These are phyloP conservation scores for Agaricales sp. DNA, from an alignment of 1,284 basidiomycete species.

Conservation along the genomic window DNA sequence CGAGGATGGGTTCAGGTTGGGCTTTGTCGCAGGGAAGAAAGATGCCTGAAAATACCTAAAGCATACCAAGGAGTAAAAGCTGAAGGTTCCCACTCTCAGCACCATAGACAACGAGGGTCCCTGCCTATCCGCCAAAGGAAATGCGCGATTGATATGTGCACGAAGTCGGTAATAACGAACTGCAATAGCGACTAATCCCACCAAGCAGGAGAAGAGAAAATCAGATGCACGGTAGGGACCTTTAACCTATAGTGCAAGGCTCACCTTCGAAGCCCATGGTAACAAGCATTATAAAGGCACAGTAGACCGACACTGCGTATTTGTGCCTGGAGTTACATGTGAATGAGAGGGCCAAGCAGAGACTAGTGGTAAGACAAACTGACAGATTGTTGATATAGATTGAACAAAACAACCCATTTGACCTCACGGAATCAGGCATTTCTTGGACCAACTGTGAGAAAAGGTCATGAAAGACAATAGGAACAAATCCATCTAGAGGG, in stretches of 20 bases:
- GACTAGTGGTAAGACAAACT: constrained; percentile 12
- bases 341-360: constrained; percentile 10
- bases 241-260: too few species aligned
- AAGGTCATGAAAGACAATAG: constrained; percentile 5
- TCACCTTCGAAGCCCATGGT: constrained; percentile 37
- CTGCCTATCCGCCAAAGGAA: constrained; percentile 22
- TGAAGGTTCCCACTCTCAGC: constrained; percentile 8
- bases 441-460: constrained; percentile 22
- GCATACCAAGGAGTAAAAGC: constrained; percentile 10
- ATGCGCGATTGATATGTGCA: constrained; percentile 23
- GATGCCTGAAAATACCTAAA: constrained; percentile 17
- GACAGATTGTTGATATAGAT: constrained; percentile 26
- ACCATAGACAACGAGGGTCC: constrained; percentile 15
- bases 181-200: constrained; percentile 22
- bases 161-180: constrained; percentile 23
- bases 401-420: constrained; percentile 42
- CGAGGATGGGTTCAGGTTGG: constrained; percentile 17
- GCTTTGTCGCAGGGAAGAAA: too few species aligned
- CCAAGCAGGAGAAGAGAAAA: neutral
- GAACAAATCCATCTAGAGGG: too few species aligned
- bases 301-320: constrained; percentile 35
- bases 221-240: neutral
- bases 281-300: constrained; percentile 26
- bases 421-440: constrained; percentile 22
- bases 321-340: constrained; percentile 18